Evolutionary conservation across 164 flowering plant genomes (phyloP), one percentile per base, ranked within the genome.

Genomic region (Warburgia ugandensis): DNA sequence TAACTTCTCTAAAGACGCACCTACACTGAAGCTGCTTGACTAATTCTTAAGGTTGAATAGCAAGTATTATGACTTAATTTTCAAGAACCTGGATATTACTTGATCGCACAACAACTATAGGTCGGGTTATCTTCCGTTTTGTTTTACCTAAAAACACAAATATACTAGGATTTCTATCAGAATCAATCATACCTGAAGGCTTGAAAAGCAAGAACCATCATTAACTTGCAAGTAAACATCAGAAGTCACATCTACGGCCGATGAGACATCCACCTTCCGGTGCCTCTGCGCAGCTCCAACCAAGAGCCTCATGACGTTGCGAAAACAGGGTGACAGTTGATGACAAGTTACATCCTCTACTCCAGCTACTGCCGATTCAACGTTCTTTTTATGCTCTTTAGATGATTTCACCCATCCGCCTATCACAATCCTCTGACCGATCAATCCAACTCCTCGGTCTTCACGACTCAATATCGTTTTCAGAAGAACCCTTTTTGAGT

Each of bases 351-450:
- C 71, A 19, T 76, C 84, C 46, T 54, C 73, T 0, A 59, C 48
- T 20, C 30, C 55, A 1, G 17, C 42, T 2, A 12, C 43, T n/a
- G n/a, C n/a, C n/a, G n/a, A n/a, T n/a, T n/a, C n/a, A n/a, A n/a
- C n/a, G n/a, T n/a, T n/a, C n/a, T n/a, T n/a, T n/a, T n/a, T n/a
- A n/a, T n/a, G n/a, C 58, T 74, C 85, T 57, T 67, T 81, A 12
- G 80, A 71, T 6, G 87, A 71, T 65, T 76, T 88, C 43, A 92
- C 99, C 96, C 99, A 92, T 19, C 99, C 99, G 0, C 96, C 99
- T 13, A 88, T 39, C 61, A 88, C 84, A 40, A 84, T 52, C 52
- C 71, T 77, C 62, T 69, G 40, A 0, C 94, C 95, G 13, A 74
- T 46, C 70, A 85, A 59, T 5, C 77, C 83, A 1, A 62, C 0